Evolutionary conservation across 2,329 filamentous ascomycete species (phyloP).

Genomic region (Fusarium cicatricum): DNA sequence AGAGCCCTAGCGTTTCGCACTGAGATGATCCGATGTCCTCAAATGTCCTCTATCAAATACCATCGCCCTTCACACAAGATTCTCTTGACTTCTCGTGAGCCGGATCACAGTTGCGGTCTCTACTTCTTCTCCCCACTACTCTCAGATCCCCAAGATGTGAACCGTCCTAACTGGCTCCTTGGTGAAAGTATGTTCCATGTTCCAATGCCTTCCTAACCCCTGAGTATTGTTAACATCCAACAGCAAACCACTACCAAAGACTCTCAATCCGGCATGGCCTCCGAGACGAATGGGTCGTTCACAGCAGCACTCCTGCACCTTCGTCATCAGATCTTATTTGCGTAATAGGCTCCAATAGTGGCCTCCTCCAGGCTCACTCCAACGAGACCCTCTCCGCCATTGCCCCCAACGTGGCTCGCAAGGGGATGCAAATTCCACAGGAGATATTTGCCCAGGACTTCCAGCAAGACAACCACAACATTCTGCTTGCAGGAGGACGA

Average conservation of each 20-base stretch:
- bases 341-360: conserved; percentile 57
- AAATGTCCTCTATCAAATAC: conserved; percentile 59
- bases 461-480: conserved; percentile 50
- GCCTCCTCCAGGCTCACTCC: conserved; percentile 52
- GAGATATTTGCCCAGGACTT: conserved; percentile 62
- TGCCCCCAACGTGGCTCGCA: conserved; percentile 35
- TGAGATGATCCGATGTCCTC: conserved; percentile 50
- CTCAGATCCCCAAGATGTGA: conserved; percentile 37
- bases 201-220: background rate
- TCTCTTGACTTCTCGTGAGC: conserved; percentile 52
- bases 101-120: conserved; percentile 45
- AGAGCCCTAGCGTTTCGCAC: conserved; percentile 34
- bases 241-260: conserved; percentile 47
- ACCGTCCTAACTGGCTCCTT: conserved; percentile 50
- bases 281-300: conserved; percentile 46
- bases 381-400: conserved; percentile 48
- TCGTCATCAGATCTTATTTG: conserved; percentile 52
- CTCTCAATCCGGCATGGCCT: conserved; percentile 41
- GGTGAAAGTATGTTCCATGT: conserved; percentile 44
- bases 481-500: conserved; percentile 62
- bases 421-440: conserved; percentile 30
- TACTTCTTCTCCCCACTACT: conserved; percentile 50
- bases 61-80: conserved; percentile 53
- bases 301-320: conserved; percentile 54
- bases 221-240: background rate